Evolutionary conservation across 2,329 filamentous ascomycete species (phyloP).

Genomic region (Hirsutella thompsonii): DNA sequence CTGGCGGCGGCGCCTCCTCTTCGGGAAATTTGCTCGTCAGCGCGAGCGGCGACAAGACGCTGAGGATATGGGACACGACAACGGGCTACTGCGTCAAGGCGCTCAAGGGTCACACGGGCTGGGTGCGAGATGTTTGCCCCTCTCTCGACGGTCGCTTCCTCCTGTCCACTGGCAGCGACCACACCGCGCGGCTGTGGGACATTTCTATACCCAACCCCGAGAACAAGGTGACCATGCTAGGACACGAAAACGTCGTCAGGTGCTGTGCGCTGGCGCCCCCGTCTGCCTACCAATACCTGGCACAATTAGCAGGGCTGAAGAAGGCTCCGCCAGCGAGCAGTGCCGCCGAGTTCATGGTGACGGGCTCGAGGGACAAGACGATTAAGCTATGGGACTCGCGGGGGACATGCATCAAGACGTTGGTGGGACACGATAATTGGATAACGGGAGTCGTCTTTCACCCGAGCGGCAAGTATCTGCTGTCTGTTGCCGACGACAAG

Average conservation of each 20-base stretch:
- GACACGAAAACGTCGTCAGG: constrained; percentile 75
- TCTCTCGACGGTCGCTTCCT: constrained; percentile 73
- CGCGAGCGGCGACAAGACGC: constrained; percentile 69
- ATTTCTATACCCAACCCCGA: constrained; percentile 51
- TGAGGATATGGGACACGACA: constrained; percentile 82
- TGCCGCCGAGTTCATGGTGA: constrained; percentile 79
- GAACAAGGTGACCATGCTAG: constrained; percentile 63
- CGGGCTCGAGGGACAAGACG: constrained; percentile 78
- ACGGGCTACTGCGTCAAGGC: constrained; percentile 86
- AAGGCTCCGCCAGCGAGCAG: constrained; percentile 63
- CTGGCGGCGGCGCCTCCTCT: constrained; percentile 63
- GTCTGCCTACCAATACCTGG: constrained; percentile 63
- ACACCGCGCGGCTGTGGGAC: constrained; percentile 75
- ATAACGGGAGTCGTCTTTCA: constrained; percentile 78
- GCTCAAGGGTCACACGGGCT: constrained; percentile 67
- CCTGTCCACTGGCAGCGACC: constrained; percentile 69
- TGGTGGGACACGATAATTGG: constrained; percentile 91
- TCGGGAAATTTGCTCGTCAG: constrained; percentile 76
- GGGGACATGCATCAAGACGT: constrained; percentile 71
- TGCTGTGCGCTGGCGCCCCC: constrained; percentile 81
- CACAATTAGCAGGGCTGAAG: constrained; percentile 68
- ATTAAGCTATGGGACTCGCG: constrained; percentile 83
- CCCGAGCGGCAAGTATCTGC: constrained; percentile 78
- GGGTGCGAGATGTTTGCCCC: constrained; percentile 78
- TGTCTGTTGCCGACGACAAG: constrained; percentile 83